These are phyloP conservation scores for Barnettozyma vustinii DNA, from an alignment of 805 yeast genomes.

Conservation along the genomic window DNA sequence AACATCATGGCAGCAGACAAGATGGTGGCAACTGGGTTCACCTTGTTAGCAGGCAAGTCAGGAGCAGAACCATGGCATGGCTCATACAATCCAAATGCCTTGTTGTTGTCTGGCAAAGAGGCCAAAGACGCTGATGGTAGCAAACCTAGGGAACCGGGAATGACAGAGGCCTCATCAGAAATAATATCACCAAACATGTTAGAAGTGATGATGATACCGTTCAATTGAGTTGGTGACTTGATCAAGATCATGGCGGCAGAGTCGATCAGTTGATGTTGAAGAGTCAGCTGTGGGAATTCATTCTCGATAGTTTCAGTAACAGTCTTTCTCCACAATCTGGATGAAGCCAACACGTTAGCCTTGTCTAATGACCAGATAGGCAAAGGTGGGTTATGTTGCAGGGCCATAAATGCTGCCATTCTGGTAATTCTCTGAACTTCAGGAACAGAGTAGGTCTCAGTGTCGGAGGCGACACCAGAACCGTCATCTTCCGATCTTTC, in stretches of 20 bases:
- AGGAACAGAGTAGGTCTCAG: conserved; percentile 84
- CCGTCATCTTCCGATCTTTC: conserved; percentile 91
- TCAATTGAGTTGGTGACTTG: conserved; percentile 83
- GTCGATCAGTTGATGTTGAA: conserved; percentile 94
- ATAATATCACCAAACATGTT: conserved; percentile 99
- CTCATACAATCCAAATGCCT: conserved; percentile 94
- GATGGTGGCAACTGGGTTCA: conserved; percentile 93
- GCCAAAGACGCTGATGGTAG: conserved; percentile 94
- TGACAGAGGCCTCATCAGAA: conserved; percentile 95
- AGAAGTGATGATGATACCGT: conserved; percentile 88
- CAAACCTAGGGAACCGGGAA: conserved; percentile 95
- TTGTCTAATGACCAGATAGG: conserved; percentile 96
- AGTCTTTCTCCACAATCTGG: conserved; percentile 93
- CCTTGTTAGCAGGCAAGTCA: conserved; percentile 80
- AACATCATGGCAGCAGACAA: conserved; percentile 97
- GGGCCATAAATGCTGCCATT: conserved; percentile 96
- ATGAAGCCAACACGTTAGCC: conserved; percentile 95
- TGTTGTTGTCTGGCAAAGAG: conserved; percentile 91
- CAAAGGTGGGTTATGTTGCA: conserved; percentile 88
- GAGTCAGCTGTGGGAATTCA: conserved; percentile 84
- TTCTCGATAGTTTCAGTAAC: conserved; percentile 77
- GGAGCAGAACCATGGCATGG: conserved; percentile 99
- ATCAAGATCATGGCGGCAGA: conserved; percentile 98
- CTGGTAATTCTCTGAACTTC: conserved; percentile 95
- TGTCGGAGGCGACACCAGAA: conserved; percentile 83